Evolutionary conservation across 495 filamentous ascomycete genomes (phyloP).

Genomic region (Pyrenula massariospora): DNA sequence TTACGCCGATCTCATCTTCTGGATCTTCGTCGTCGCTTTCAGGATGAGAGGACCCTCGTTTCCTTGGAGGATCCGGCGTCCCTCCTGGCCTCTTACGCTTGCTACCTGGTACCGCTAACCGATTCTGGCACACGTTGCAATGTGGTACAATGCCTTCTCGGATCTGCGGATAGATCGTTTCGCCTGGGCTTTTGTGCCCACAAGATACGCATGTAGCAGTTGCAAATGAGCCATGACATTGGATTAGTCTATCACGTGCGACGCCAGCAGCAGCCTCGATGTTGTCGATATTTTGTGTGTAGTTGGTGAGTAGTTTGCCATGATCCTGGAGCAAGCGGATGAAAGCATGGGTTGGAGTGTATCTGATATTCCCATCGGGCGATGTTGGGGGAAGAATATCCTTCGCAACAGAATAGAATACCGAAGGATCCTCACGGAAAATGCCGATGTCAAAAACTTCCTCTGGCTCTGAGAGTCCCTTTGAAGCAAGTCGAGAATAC

Average conservation of each 20-base stretch:
- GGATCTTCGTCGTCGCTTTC: conserved; percentile 64
- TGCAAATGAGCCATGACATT: conserved; percentile 94
- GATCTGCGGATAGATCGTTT: conserved; percentile 67
- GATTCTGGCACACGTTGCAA: conserved; percentile 33
- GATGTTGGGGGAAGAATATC: conserved; percentile 69
- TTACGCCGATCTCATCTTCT: conserved; percentile 69
- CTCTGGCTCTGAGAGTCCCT: conserved; percentile 74
- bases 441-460: conserved; percentile 86
- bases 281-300: conserved; percentile 98
- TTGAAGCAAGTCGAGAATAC: conserved; percentile 61
- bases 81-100: conserved; percentile 72
- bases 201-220: conserved; percentile 86
- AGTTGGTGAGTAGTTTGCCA: conserved; percentile 86
- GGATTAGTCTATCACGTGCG: conserved; percentile 69
- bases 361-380: conserved; percentile 38
- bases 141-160: conserved; percentile 56
- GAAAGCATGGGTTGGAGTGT: conserved; percentile 88
- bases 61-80: conserved; percentile 38
- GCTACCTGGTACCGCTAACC: conserved; percentile 29
- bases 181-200: conserved; percentile 58
- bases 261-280: conserved; percentile 86
- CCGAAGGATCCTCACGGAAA: conserved; percentile 75
- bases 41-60: conserved; percentile 40
- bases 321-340: conserved; percentile 89
- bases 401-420: conserved; percentile 86